Percentiles rank a stretch among this genome's conserved stretches.
Conservation (phyloP, 2,329 filamentous ascomycete genomes). For the Exophiala xenobiotica region DNA sequence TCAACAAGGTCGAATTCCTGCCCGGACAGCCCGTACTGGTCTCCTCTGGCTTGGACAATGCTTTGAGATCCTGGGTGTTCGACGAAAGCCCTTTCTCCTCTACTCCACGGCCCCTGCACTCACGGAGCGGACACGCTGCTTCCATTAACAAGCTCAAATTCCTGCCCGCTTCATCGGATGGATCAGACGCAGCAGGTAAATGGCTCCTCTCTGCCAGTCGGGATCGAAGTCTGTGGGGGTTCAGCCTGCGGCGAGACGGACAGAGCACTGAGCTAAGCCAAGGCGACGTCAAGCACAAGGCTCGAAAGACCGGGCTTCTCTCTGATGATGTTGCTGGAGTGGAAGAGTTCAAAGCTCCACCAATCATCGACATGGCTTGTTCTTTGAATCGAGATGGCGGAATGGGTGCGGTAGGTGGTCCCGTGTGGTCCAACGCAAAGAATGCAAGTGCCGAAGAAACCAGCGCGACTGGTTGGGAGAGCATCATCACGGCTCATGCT, state of each 20-base stretch:
- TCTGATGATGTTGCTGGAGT: constrained; percentile 25
- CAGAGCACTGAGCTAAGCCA: constrained; percentile 94
- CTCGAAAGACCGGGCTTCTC: constrained; percentile 63
- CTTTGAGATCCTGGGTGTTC: constrained; percentile 94
- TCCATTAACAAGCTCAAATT: constrained; percentile 81
- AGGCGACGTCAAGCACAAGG: constrained; percentile 81
- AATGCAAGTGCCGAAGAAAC: constrained; percentile 68
- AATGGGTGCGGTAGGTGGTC: constrained; percentile 76
- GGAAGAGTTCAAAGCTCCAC: constrained; percentile 73
- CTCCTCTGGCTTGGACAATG: constrained; percentile 89
- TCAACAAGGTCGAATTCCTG: constrained; percentile 87
- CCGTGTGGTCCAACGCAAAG: constrained; percentile 79
- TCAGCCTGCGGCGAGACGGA: constrained; percentile 90
- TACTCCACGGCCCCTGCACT: constrained; percentile 79
- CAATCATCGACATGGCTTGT: constrained; percentile 87
- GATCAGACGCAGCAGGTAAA: constrained; percentile 82
- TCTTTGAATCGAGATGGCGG: constrained; percentile 93
- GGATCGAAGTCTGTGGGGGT: constrained; percentile 92
- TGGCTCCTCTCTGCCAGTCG: constrained; percentile 88
- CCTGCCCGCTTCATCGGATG: constrained; percentile 83
- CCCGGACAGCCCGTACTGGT: constrained; percentile 84
- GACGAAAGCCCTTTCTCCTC: constrained; percentile 88
- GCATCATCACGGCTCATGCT: constrained; percentile 87
- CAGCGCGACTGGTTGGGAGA: constrained; percentile 90
- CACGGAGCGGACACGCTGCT: constrained; percentile 82